phyloP scores from a whole-genome alignment of 2,329 filamentous ascomycete genomes.

The Alternaria arbusti region DNA sequence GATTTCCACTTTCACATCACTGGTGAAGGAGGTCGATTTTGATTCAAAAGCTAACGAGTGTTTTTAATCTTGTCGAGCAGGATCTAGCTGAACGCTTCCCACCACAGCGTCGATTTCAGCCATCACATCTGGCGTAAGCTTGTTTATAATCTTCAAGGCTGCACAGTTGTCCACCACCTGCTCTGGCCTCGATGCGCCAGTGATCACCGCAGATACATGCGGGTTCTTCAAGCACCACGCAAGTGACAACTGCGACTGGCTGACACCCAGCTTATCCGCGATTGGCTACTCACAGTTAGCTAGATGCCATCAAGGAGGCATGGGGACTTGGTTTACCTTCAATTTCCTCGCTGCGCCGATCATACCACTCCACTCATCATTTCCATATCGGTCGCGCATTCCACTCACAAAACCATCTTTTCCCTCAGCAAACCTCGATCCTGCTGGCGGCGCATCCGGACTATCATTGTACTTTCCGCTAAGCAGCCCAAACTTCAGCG shows the following conservation, averaged over 20 bases:
- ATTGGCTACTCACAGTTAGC: constrained; percentile 49
- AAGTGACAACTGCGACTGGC: constrained; percentile 50
- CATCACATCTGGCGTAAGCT: constrained; percentile 55
- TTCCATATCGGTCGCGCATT: constrained; percentile 52
- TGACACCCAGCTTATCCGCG: constrained; percentile 69
- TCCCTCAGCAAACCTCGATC: constrained; percentile 64
- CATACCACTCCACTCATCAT: constrained; percentile 61
- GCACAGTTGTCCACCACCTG: constrained; percentile 48
- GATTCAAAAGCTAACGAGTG: neutral
- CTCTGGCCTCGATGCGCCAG: constrained; percentile 37
- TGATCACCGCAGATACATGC: constrained; percentile 41
- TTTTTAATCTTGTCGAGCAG: constrained; percentile 30
- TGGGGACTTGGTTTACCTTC: constrained; percentile 27
- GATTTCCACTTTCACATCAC: neutral
- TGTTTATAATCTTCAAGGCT: constrained; percentile 53
- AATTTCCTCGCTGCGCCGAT: constrained; percentile 63
- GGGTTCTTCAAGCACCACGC: constrained; percentile 48
- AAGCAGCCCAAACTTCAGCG: constrained; percentile 63
- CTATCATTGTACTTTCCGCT: constrained; percentile 68
- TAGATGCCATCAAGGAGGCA: neutral
- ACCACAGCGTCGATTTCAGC: constrained; percentile 48
- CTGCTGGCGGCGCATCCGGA: constrained; percentile 61
- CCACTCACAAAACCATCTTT: constrained; percentile 63
- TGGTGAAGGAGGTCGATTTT: neutral
- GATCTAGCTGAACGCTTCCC: constrained; percentile 30